These are phyloP conservation scores for Dictyostelium firmibasis DNA, from an alignment of 78 protist species.

Conservation along the genomic window DNA sequence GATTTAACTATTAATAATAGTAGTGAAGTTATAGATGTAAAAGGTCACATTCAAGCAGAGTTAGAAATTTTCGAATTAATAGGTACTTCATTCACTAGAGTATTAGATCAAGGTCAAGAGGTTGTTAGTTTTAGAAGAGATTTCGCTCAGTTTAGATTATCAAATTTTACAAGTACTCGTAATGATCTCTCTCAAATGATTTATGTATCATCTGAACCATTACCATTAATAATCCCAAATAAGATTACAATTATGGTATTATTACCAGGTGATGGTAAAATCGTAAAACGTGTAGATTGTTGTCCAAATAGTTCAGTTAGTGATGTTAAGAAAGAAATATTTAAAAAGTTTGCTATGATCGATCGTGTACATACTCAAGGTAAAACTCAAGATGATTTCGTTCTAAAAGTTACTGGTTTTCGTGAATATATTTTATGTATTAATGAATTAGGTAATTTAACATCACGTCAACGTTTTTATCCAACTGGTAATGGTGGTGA, in stretches of 20 bases:
- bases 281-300: conserved; percentile 16
- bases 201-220: conserved; percentile 42
- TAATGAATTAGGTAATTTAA: conserved; percentile 1
- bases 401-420: conserved; percentile 63
- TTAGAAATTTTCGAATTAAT: conserved; percentile 55
- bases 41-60: conserved; percentile 54
- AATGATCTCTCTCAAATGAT: conserved; percentile 44
- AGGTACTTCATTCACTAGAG: conserved; percentile 29
- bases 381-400: conserved; percentile 25
- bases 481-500: conserved; percentile 52
- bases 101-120: conserved; percentile 38
- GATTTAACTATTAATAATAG: not conserved
- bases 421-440: conserved; percentile 40
- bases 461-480: not conserved
- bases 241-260: conserved; percentile 25
- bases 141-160: conserved; percentile 53
- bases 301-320: conserved; percentile 25
- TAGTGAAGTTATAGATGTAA: conserved; percentile 28
- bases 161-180: not conserved
- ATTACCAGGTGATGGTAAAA: conserved; percentile 30
- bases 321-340: not conserved
- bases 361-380: conserved; percentile 24
- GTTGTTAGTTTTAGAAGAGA: conserved; percentile 49
- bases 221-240: conserved; percentile 36
- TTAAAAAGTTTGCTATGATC: conserved; percentile 67